Evolutionary conservation across 2,329 filamentous ascomycete genomes (phyloP), one percentile per base, ranked within the genome.

Genomic region (Trichophyton mentagrophytes): DNA sequence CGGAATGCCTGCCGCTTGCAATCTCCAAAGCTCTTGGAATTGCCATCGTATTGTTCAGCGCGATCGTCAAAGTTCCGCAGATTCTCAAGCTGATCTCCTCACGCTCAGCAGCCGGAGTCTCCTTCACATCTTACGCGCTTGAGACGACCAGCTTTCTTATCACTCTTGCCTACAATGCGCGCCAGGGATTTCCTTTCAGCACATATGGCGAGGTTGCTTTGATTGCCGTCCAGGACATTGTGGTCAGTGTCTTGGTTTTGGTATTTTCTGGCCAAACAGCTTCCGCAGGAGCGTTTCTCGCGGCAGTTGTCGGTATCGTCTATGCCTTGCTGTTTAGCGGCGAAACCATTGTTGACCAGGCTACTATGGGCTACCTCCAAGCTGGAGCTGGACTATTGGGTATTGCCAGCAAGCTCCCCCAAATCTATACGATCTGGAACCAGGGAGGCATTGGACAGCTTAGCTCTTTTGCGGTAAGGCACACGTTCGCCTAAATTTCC

Each of bases 41-140:
- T 67, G 93, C 86, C 72, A 99, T 99, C 76, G 90, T 99, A 71
- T 87, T 82, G 66, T 90, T 90, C 59, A 91, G 88, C 30, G 86
- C 89, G 60, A 85, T 97, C 68, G 91, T 99, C 79, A 99, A 99
- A 78, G 85, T 99, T 27, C 93, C 93, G 0, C 93, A 99, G 79
- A 92, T 99, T 71, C 75, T 96, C 73, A 99, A 99, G 79, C 85
- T 99, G 58, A 76, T 93, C 69, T 80, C 81, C 70, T 90, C 89
- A 56, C 83, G 85, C 69, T 96, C 90, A 57, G 85, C 90, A 30
- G 83, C 84, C 51, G 93, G 93, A 67, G 82, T 99, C 64, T 90
- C 85, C 57, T 95, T 97, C 77, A 82, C 95, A 51, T 88, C 89
- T 36, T 97, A 96, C 78, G 80, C 93, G 38, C 89, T 99, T 72